Conservation (phyloP, 805 yeast genomes). For the Kluyveromyces aestuarii region DNA sequence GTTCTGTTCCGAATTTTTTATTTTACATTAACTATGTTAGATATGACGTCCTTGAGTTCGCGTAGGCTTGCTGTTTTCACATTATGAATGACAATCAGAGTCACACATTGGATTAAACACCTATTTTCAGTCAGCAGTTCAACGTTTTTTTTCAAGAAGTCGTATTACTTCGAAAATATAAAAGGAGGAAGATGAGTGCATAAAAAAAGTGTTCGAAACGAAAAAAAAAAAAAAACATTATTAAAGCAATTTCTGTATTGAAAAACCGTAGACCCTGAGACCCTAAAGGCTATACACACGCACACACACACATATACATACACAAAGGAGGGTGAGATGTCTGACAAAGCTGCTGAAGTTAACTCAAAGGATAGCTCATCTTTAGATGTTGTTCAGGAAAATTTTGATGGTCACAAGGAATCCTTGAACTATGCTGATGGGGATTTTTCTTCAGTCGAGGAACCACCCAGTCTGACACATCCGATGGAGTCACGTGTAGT, state of each 20-base stretch:
- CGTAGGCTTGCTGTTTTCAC: not conserved
- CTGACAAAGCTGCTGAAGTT: constrained; percentile 14
- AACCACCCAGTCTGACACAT: constrained; percentile 17
- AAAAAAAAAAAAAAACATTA: not conserved
- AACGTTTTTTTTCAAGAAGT: not conserved
- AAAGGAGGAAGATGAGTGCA: not conserved
- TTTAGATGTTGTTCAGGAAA: not conserved
- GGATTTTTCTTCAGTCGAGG: constrained; percentile 4
- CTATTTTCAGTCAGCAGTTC: not conserved
- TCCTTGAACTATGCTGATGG: constrained; percentile 15
- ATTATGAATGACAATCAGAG: not conserved
- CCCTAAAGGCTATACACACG: too few relatives aligned
- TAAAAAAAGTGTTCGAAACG: not conserved
- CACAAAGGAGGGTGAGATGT: constrained; percentile 4
- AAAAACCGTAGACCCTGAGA: too few relatives aligned
- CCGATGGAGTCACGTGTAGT: constrained; percentile 29
- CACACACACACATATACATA: not conserved
- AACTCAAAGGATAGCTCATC: not conserved
- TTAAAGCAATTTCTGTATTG: not conserved
- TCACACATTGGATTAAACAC: not conserved
- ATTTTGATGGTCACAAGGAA: not conserved
- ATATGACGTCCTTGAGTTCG: not conserved
- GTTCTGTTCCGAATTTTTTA: not conserved
- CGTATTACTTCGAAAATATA: not conserved
- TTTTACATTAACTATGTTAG: not conserved